Evolutionary conservation across 1,139 yeast species (phyloP), one percentile per base, ranked within the genome.

Genomic region (Taphrina pruni): DNA sequence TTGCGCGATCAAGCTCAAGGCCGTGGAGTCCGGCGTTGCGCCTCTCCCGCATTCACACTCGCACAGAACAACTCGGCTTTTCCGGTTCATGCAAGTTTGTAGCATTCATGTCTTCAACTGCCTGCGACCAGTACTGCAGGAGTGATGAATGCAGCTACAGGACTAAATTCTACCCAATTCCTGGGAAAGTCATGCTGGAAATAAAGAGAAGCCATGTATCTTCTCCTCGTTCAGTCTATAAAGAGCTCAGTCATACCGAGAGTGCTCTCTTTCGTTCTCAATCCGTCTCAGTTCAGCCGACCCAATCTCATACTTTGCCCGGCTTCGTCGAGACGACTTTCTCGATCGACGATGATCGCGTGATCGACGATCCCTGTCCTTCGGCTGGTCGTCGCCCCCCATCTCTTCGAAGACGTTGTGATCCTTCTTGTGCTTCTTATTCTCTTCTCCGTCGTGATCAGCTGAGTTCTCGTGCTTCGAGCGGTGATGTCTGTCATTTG

Each of bases 241-340:
- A 17, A 17, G 17, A 17, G 17, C 17, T 52, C 48, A 56, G 35
- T 38, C 60, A 35, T 58, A 58, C 6, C 62, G 21, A 6, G 62
- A 9, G 11, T 45, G 21, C 20, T 58, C 62, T 21, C 62, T 7
- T 26, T 58, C 52, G 38, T 21, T 1, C 41, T 58, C 62, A 11
- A 58, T 17, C 8, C 52, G 62, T 12, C 62, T 41, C 41, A 58
- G 52, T 32, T 58, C 62, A 5, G 62, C 41, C 14, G 52, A 21
- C 6, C 62, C 52, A n/a, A 58, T 26, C 52, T 58, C 62, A 32
- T 43, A 58, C 52, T 58, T 58, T 6, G 62, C 62, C 20, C 43
- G 21, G 52, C 52, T 43, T 8, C 62, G 51, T 26, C 62, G 36
- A n/a, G 52, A 43, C 6, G 60, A 41, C 11, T 36, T 38, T 17